Percentiles rank a stretch among this genome's conserved stretches.
phyloP scores from a whole-genome alignment of 345 rosid species.

The Bretschneidera sinensis region DNA sequence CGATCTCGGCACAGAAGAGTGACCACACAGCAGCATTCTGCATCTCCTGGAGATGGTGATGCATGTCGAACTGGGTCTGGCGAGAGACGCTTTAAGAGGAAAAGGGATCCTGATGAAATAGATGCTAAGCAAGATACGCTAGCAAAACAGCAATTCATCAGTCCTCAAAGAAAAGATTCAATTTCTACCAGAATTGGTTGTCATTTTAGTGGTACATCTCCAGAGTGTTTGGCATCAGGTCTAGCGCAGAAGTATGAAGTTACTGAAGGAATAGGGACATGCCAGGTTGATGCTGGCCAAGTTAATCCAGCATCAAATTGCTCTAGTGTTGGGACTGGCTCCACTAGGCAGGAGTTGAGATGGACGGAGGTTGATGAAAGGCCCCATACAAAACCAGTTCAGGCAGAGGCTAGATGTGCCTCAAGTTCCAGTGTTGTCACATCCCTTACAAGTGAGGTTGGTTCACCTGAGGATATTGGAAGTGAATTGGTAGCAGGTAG shows the following conservation, averaged over 20 bases:
- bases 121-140: slow-evolving; percentile 18
- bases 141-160: slow-evolving; percentile 22
- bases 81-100: slow-evolving; percentile 41
- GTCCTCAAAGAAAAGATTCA: slow-evolving; percentile 25
- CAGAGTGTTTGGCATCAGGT: slow-evolving; percentile 8
- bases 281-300: background rate
- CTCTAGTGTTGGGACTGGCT: background rate
- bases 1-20: slow-evolving; percentile 27
- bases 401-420: background rate
- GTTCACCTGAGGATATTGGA: slow-evolving; percentile 37
- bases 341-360: background rate
- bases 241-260: slow-evolving; percentile 8
- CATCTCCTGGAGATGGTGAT: slow-evolving; percentile 25
- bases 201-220: slow-evolving; percentile 4
- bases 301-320: background rate
- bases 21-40: slow-evolving; percentile 23
- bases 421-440: slow-evolving; percentile 30
- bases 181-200: slow-evolving; percentile 31
- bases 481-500: slow-evolving; percentile 31
- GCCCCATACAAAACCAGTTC: background rate
- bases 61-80: slow-evolving; percentile 23
- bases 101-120: slow-evolving; percentile 23
- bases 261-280: background rate
- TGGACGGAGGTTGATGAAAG: background rate
- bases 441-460: slow-evolving; percentile 3